Base-by-base conservation (phyloP, 1,139 yeast species). In the Geotrichum cucujoidarum region DNA sequence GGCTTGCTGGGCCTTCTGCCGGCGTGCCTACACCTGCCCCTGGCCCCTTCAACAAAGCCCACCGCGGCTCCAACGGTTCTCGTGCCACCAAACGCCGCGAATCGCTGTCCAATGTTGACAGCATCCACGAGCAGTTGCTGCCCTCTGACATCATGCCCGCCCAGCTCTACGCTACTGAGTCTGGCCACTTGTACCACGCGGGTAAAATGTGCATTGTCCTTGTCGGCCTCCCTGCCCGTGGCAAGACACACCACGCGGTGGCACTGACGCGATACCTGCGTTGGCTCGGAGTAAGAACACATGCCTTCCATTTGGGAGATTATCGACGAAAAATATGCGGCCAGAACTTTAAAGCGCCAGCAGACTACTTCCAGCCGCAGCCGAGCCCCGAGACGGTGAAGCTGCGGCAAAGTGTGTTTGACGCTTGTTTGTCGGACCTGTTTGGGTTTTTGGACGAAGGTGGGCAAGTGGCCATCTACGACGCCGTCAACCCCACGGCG, bases 161-260 rank as follows among this genome's bases (percentile, higher is more conserved):
- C 0, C 97, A 90, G 67, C 72, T 89, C 46, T 90, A 90, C 63
- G 81, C 94, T 13, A 90, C 97, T 0, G 95, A 88, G 55, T 80
- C 89, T 0, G 97, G 97, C 0, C 75, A 88, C 53, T 72, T 94
- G 59, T 92, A 87, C 69, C 97, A 92, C 61, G 97, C 98, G 3
- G 98, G 98, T 2, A 87, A 88, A 61, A 82, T 92, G 47, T 81
- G 95, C 61, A 83, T 92, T 51, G 88, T 85, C 10, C 74, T 92
- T 57, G 95, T 88, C 6, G 99, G 99, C 0, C 74, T 90, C 53
- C 98, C 99, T 0, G 98, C 97, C 1, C 76, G 98, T 49, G 97
- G 98, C 6, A 92, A 92, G 64, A 92, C 98, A 1, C 90, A 90
- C 63, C 74, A 90, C 51, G 84, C 96, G 6, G 97, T 90, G 24